Percentiles rank a stretch among this genome's conserved stretches.
These are phyloP conservation scores for Beauveria medogensis DNA, from an alignment of 2,329 filamentous ascomycete genomes.

Conservation along the genomic window DNA sequence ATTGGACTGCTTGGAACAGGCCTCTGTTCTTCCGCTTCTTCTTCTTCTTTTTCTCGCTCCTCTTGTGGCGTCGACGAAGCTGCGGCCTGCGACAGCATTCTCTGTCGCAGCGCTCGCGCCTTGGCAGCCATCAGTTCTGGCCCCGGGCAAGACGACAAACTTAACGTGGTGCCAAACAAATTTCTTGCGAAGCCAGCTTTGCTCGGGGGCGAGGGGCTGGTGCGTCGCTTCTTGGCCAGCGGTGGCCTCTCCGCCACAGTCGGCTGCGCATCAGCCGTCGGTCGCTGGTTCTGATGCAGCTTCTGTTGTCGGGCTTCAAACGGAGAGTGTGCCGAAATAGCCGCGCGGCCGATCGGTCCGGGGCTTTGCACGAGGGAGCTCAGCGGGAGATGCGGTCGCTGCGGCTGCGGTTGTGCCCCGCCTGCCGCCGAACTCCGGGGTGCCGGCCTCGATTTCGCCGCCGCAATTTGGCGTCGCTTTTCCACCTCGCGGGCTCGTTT, in stretches of 20 bases:
- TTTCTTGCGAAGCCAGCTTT: conserved; percentile 26
- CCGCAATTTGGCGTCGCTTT: conserved; percentile 37
- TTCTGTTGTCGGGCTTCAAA: conserved; percentile 23
- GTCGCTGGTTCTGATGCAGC: neutral
- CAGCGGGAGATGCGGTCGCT: conserved; percentile 33
- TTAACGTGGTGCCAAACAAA: conserved; percentile 27
- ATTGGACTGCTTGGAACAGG: neutral
- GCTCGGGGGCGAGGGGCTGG: conserved; percentile 23
- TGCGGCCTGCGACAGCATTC: conserved; percentile 13
- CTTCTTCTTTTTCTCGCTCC: neutral
- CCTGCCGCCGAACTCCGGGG: conserved; percentile 7
- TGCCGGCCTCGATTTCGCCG: conserved; percentile 26
- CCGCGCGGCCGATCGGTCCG: conserved; percentile 24
- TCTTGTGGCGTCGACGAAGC: neutral
- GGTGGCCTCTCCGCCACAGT: conserved; percentile 12
- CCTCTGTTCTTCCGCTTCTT: neutral
- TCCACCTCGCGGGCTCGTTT: conserved; percentile 55
- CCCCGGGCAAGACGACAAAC: conserved; percentile 19
- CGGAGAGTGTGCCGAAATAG: conserved; percentile 25
- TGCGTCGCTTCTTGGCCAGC: conserved; percentile 21
- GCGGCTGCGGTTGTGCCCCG: conserved; percentile 20
- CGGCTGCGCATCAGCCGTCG: neutral
- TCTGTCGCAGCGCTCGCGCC: conserved; percentile 16
- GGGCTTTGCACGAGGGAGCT: conserved; percentile 28
- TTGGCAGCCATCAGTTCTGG: conserved; percentile 12